Base-by-base conservation (phyloP, 805 yeast genomes). In the Kockiozyma suomiensis region DNA sequence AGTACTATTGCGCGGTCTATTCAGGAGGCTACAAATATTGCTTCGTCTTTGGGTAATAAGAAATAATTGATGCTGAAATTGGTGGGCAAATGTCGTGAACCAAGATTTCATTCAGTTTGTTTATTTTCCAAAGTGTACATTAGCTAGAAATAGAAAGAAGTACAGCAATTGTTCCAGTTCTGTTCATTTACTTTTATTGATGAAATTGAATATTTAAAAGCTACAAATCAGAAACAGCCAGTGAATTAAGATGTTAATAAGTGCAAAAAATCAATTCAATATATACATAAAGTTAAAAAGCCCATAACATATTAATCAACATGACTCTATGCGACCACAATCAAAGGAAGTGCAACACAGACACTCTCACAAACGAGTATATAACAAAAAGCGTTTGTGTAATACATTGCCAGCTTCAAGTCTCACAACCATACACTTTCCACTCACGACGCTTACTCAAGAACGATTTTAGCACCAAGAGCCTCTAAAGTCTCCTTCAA, bases 401-500 rank as follows among this genome's bases (percentile, higher is more conserved):
- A 37, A n/a, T 12, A 33, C 2, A 33, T 21, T 33, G 8, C 21
- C 23, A 19, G 17, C 28, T 15, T 8, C 21, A 5, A 3, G 12
- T n/a, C 21, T 46, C 13, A n/a, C 37, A 32, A 2, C 30, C 26
- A 6, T 7, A 30, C 15, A 15, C 28, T 28, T 23, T 25, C 13
- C 21, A 32, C 5, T 12, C 17, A 2, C 21, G 21, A n/a, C 19
- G n/a, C 15, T 43, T 85, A 94, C 81, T 94, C 99, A 74, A 94
- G 80, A 59, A 84, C 69, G 72, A 94, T 82, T 83, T 94, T 94
- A 67, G 96, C 99, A 75, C 99, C 99, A 70, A 93, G 82, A 55
- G 85, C 94, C 80, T 94, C 99, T 73, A 94, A 82, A 64, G 96
- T 85, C 62, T 88, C 81, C 81, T 94, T 93, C 74, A 94, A 87